Percentiles rank a stretch among this genome's conserved stretches.
These are phyloP conservation scores for Trebouxia sp. DNA, from an alignment of 139 green algal species.

Conservation along the genomic window DNA sequence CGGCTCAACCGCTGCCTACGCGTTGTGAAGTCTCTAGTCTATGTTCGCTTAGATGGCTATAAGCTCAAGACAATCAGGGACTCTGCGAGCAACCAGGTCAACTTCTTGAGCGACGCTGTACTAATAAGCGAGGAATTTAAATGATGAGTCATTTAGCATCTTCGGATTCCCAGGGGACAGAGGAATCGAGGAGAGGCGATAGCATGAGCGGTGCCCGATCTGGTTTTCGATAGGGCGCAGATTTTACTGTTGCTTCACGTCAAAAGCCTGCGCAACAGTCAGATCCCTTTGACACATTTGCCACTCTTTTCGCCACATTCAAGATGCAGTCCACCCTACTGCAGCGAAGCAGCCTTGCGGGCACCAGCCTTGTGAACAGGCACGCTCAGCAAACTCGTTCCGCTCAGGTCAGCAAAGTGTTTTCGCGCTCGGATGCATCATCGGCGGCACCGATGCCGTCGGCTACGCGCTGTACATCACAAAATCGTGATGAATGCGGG, in stretches of 20 bases:
- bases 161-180: too few relatives aligned
- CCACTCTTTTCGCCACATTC: neutral
- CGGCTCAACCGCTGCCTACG: too few relatives aligned
- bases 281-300: too few relatives aligned
- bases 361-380: neutral
- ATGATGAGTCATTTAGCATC: too few relatives aligned
- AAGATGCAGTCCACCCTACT: conserved; percentile 18
- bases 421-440: neutral
- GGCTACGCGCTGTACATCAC: neutral
- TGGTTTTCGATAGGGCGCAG: conserved; percentile 11
- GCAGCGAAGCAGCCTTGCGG: conserved; percentile 24
- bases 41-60: too few relatives aligned
- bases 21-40: too few relatives aligned
- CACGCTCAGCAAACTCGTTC: neutral
- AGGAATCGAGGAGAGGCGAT: too few relatives aligned
- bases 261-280: neutral
- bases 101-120: too few relatives aligned
- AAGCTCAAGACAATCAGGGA: too few relatives aligned
- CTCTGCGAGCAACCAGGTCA: too few relatives aligned
- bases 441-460: neutral
- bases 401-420: neutral
- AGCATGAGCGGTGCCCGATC: too few relatives aligned
- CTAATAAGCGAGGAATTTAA: too few relatives aligned
- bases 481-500: neutral
- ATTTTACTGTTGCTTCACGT: conserved; percentile 11